Evolutionary conservation across 345 rosid species (phyloP).

Genomic region (Linum trigynum): DNA sequence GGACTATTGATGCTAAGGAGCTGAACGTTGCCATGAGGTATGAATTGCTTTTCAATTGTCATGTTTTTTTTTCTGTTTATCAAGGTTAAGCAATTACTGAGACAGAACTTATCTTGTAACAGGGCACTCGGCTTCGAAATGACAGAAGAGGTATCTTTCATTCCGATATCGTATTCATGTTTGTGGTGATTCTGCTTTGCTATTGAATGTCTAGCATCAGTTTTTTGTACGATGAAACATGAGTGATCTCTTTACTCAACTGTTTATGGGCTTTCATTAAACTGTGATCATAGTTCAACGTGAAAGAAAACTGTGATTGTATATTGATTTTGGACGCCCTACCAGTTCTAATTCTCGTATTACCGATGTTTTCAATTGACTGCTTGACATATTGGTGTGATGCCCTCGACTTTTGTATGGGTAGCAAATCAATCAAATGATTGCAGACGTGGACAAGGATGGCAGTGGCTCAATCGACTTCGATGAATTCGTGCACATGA

Average conservation of each 20-base stretch:
- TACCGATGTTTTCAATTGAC: not conserved
- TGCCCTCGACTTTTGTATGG: not conserved
- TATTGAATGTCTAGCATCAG: not conserved
- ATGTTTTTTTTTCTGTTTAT: conserved; percentile 1
- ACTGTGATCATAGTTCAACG: no score
- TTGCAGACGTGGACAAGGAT: conserved; percentile 94
- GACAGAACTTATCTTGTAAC: conserved; percentile 18
- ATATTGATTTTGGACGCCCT: no score
- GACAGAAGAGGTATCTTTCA: conserved; percentile 68
- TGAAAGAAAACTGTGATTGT: no score
- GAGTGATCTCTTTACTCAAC: no score
- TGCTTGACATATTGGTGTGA: not conserved
- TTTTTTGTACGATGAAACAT: not conserved
- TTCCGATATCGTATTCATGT: not conserved
- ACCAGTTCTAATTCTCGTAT: no score
- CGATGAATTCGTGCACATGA: conserved; percentile 89
- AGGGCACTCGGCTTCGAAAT: conserved; percentile 98
- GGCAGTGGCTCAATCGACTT: conserved; percentile 95
- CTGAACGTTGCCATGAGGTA: conserved; percentile 97
- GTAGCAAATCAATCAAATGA: conserved; percentile 92
- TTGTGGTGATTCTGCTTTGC: not conserved
- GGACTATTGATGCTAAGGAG: conserved; percentile 95
- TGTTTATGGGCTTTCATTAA: no score
- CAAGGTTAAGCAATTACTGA: not conserved
- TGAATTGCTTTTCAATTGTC: conserved; percentile 1